Base-by-base conservation (phyloP, 1,139 yeast species). In the Yamadazyma taylorii region DNA sequence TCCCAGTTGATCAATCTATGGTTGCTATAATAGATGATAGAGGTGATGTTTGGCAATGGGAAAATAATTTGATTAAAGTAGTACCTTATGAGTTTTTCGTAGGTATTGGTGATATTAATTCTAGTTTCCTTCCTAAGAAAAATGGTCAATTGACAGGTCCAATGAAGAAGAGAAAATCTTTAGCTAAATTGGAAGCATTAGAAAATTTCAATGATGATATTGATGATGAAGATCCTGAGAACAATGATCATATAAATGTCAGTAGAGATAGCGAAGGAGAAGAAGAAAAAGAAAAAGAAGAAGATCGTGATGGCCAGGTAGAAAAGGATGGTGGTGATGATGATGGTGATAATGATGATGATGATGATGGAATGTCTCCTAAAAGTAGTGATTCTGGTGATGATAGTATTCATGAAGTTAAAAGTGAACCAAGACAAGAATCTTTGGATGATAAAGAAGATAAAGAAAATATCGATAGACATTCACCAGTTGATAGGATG, bases 1-100 rank as follows among this genome's bases (percentile, higher is more conserved):
- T 94, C 55, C 99, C 98, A 0, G 95, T 92, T 3, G 96, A 92
- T 47, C 95, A 95, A 26, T 83, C 95, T 12, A 86, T 92, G 96
- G 98, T 92, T 32, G 95, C 88, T 3, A 84, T 92, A 32, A 92
- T 92, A 43, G 99, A 92, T 60, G 99, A 92, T 58, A 77, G 99
- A 58, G 98, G 97, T 4, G 99, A 92, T 59, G 98, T 92, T 9
- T 92, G 99, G 99, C 88, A 86, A 55, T 92, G 98, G 98, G 87
- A 89, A 47, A 82, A 85, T 17, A 90, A 92, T 57, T 69, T 92
- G 47, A 79, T 92, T 42, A 88, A 90, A 58, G 98, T 92, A 8
- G 85, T 89, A 2, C 98, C 98, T 0, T 92, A 88, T 58, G 95
- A 88, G 56, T 94, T 92, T 53, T 94, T 94, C 53, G 95, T 89